Evolutionary conservation across 2,329 filamentous ascomycete genomes (phyloP), one percentile per base, ranked within the genome.

Genomic region (Fusarium duplospermum): DNA sequence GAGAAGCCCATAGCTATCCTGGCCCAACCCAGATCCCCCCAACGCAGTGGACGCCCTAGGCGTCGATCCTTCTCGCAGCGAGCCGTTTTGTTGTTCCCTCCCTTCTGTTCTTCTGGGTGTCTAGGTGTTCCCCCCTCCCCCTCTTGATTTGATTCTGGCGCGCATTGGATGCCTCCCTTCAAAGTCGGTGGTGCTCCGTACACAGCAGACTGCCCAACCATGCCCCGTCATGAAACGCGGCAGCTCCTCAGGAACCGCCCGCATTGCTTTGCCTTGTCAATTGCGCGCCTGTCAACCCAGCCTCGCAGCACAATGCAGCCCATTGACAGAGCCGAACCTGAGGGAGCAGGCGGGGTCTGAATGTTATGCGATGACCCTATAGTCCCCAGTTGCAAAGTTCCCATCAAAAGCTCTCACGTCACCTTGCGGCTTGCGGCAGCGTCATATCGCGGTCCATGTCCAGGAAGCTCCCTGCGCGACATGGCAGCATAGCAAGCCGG

Each of bases 31-130:
- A 58, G 60, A 67, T 64, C 67, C 72, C 75, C 76, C 75, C 76
- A 76, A 67, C 58, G 62, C 64, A 69, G 62, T 45, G 74, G 76
- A 66, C 27, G 74, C 77, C 73, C 76, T 77, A 67, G 75, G 61
- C 69, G 77, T 78, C 75, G 77, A 78, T 78, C 76, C 60, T 69
- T 74, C 67, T 71, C 65, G 69, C 63, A 75, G 65, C 69, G 67
- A 63, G 57, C 45, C n/a, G 54, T 36, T 36, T 45, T 54, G 66
- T 63, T 63, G 62, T 27, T 31, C 29, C 38, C 62, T 66, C 35
- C 50, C 52, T 42, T 59, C 54, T 62, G 61, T 27, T 42, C 38
- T 54, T 58, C 57, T 57, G 33, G 45, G 22, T 61, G 24, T 61
- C 9, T 31, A 2, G 9, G 64, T 64, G 64, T 64, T 69, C 72